Conservation (phyloP, 345 rosid species). For the Angophora floribunda region DNA sequence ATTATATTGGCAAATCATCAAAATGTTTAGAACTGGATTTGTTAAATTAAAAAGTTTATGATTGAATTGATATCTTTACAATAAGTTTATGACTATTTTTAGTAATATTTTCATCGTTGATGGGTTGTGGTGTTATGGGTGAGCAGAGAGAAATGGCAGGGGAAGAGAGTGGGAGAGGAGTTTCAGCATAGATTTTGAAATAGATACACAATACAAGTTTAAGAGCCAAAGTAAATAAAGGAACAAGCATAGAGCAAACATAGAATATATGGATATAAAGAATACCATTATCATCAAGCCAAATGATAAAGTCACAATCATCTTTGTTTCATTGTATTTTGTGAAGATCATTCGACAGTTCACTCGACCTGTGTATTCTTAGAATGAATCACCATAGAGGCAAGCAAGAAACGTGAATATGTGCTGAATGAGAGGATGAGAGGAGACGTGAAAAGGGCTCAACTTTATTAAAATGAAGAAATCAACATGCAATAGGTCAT, state of each 20-base stretch:
- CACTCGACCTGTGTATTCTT: background rate
- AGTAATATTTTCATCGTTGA: accelerated
- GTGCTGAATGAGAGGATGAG: background rate
- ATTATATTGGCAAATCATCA: background rate
- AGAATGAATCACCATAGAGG: background rate
- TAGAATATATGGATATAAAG: background rate
- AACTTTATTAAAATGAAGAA: background rate
- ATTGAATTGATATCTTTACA: accelerated
- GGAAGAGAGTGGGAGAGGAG: background rate
- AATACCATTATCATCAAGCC: background rate
- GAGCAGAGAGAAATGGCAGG: background rate
- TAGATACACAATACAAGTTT: background rate
- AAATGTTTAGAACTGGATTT: background rate
- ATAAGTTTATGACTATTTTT: background rate
- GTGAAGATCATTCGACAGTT: background rate
- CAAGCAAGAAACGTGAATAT: background rate
- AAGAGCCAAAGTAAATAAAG: background rate
- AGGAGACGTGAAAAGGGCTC: background rate
- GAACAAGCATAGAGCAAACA: background rate
- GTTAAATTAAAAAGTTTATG: background rate
- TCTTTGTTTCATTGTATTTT: background rate
- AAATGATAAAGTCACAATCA: background rate
- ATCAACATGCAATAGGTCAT: background rate
- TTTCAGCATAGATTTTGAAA: background rate
- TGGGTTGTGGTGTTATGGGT: background rate